Evolutionary conservation across 2,329 filamentous ascomycete species (phyloP).

Genomic region (Alternaria hordeiaustralica): DNA sequence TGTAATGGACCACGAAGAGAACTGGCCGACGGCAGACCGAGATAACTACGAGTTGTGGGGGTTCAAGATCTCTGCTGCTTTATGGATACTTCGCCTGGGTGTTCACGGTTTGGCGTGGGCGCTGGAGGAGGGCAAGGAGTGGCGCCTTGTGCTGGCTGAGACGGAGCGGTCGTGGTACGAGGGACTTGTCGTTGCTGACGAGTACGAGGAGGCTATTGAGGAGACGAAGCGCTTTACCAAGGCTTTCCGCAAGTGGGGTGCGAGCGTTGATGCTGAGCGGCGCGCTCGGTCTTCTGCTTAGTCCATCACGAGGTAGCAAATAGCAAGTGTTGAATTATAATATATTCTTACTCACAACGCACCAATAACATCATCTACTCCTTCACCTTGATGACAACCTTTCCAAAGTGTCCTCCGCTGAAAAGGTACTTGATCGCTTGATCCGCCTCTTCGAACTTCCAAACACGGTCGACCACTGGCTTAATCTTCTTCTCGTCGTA

Average conservation of each 20-base stretch:
- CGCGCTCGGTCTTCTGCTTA: neutral
- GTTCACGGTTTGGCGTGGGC: neutral
- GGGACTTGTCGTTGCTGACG: neutral
- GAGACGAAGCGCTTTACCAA: neutral
- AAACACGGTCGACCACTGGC: constrained; percentile 51
- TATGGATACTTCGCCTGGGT: neutral
- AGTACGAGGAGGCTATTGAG: neutral
- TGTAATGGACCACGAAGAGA: neutral
- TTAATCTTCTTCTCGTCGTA: constrained; percentile 51
- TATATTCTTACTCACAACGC: rapidly evolving
- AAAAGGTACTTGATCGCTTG: constrained; percentile 39
- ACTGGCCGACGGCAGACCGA: neutral
- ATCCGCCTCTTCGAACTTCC: constrained; percentile 45
- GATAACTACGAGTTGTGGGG: neutral
- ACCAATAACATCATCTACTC: neutral
- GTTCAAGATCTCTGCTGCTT: neutral
- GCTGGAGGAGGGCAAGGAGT: neutral
- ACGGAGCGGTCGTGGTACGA: neutral
- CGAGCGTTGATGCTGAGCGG: neutral
- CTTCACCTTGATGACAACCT: constrained; percentile 46
- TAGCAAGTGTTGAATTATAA: no score
- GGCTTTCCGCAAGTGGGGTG: neutral
- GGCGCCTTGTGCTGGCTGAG: neutral
- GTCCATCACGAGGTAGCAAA: no score
- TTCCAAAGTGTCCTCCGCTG: constrained; percentile 49